phyloP scores from a whole-genome alignment of 768 basidiomycete species.

The Kwoniella newhampshirensis region DNA sequence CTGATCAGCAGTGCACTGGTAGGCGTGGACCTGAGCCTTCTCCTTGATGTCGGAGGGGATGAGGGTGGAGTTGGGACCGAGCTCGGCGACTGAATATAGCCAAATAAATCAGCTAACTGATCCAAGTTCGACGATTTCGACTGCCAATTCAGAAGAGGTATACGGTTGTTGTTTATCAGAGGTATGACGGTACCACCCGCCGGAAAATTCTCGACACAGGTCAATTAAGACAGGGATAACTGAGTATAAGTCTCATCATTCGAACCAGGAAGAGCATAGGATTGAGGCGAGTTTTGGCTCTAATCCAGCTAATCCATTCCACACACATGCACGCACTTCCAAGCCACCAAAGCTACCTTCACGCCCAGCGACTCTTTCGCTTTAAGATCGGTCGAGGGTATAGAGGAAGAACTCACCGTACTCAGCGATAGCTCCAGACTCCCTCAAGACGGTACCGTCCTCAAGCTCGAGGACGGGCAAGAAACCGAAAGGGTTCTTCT shows the following conservation, averaged over 20 bases:
- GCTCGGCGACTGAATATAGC: constrained; percentile 63
- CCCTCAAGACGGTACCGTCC: constrained; percentile 76
- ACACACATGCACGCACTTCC: too few relatives aligned
- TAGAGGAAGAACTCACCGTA: constrained; percentile 69
- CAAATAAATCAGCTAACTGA: constrained; percentile 5
- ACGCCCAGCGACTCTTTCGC: too few relatives aligned
- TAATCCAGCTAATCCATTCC: too few relatives aligned
- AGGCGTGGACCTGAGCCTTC: constrained; percentile 77
- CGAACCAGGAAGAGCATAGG: constrained; percentile 12
- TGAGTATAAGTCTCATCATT: constrained; percentile 60
- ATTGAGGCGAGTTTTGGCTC: constrained; percentile 1
- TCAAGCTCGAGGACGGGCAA: constrained; percentile 74
- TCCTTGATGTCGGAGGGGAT: constrained; percentile 68
- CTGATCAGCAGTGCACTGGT: constrained; percentile 70
- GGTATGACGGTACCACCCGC: constrained; percentile 54
- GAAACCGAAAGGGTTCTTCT: constrained; percentile 61
- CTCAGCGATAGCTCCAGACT: constrained; percentile 75
- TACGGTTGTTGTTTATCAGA: constrained; percentile 33
- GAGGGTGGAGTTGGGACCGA: constrained; percentile 75
- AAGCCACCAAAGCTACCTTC: too few relatives aligned
- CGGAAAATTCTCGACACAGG: constrained; percentile 60
- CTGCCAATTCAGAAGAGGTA: background rate
- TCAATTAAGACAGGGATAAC: constrained; percentile 73
- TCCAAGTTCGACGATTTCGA: background rate
- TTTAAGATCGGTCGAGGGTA: too few relatives aligned